phyloP scores from a whole-genome alignment of 139 green algal species.

The Haematococcus lacustris region DNA sequence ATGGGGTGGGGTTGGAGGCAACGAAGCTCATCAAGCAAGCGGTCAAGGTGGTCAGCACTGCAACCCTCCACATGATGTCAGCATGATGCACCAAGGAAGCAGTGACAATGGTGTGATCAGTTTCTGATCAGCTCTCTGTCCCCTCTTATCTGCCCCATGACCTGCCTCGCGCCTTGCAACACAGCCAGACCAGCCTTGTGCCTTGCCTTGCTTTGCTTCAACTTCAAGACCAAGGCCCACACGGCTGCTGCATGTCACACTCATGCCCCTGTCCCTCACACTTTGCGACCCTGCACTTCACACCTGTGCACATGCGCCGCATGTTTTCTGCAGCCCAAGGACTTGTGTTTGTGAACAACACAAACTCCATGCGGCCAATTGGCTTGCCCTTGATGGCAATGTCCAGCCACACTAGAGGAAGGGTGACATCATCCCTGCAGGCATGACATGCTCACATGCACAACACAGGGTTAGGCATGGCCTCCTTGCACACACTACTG shows the following conservation, averaged over 20 bases:
- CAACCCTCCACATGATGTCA: slow-evolving; percentile 42
- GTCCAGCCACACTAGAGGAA: slow-evolving; percentile 36
- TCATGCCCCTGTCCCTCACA: no score
- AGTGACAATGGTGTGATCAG: no score
- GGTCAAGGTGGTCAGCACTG: slow-evolving; percentile 17
- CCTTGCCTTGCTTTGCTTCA: no score
- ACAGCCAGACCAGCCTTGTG: no score
- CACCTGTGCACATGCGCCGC: slow-evolving; percentile 44
- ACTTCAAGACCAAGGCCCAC: no score
- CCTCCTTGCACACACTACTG: neutral
- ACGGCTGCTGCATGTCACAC: no score
- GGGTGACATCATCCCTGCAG: neutral
- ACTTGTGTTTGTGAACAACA: slow-evolving; percentile 38
- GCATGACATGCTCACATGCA: neutral
- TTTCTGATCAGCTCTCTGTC: no score
- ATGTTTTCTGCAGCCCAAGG: slow-evolving; percentile 53
- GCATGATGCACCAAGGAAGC: no score
- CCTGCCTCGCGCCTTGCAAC: no score
- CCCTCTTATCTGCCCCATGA: no score
- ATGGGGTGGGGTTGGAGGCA: no score
- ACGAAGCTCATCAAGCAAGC: neutral
- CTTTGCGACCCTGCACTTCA: no score
- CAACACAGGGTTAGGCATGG: neutral
- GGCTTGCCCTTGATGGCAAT: slow-evolving; percentile 41
- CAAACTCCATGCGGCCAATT: slow-evolving; percentile 47